Evolutionary conservation across 2,329 filamentous ascomycete species (phyloP).

Genomic region (Juglanconis sp.): DNA sequence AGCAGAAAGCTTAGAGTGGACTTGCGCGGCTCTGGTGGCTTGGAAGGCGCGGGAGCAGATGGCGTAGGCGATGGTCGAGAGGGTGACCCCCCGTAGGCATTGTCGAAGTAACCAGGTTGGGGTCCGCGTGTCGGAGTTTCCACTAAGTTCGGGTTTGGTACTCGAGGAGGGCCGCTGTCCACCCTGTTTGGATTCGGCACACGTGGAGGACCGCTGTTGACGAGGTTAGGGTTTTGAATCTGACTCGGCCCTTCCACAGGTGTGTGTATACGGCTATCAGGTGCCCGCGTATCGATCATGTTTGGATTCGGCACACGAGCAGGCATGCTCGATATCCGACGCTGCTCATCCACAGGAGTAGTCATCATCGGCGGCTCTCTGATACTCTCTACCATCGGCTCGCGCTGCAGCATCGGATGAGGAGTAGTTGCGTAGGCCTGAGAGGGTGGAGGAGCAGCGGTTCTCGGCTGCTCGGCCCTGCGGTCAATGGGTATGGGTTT

Average conservation of each 20-base stretch:
- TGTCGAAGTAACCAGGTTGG: constrained; percentile 23
- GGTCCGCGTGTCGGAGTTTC: constrained; percentile 13
- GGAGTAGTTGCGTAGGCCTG: constrained; percentile 29
- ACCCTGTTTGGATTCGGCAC: constrained; percentile 15
- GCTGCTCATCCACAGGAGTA: constrained; percentile 33
- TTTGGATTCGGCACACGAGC: constrained; percentile 28
- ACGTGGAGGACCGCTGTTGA: constrained; percentile 5
- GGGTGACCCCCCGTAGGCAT: constrained; percentile 11
- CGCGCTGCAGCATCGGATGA: constrained; percentile 16
- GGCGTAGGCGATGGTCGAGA: constrained; percentile 32
- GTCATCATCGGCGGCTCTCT: constrained; percentile 21
- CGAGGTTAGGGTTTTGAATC: constrained; percentile 12
- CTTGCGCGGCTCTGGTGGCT: constrained; percentile 49
- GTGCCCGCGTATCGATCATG: constrained; percentile 7
- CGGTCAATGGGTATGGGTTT: constrained; percentile 40
- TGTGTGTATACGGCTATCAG: constrained; percentile 6
- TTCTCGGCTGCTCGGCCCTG: constrained; percentile 42
- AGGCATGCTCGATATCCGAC: constrained; percentile 37
- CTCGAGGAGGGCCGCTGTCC: constrained; percentile 11
- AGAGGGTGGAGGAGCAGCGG: constrained; percentile 29
- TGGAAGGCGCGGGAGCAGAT: constrained; percentile 36
- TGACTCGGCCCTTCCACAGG: constrained; percentile 12
- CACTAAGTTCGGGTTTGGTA: constrained; percentile 14
- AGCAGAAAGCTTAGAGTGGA: constrained; percentile 62
- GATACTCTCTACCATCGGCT: background rate